Evolutionary conservation across 2,329 filamentous ascomycete species (phyloP).

Genomic region (Botryotinia convoluta): DNA sequence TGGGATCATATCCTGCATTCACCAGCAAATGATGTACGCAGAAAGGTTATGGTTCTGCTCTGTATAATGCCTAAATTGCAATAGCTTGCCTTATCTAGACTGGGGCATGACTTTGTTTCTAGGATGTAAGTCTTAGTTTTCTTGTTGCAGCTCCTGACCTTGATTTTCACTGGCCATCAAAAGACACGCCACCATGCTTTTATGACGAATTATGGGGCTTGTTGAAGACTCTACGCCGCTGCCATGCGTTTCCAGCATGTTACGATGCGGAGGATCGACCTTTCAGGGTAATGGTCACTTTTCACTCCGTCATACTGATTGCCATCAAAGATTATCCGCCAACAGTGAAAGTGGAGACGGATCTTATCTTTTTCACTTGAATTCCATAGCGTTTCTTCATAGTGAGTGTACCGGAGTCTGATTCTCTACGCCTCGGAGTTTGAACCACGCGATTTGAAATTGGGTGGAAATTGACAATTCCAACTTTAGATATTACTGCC

Average conservation of each 20-base stretch:
- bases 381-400: too few relatives aligned
- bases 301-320: not conserved
- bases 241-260: not conserved
- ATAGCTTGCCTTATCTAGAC: not conserved
- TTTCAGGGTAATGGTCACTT: too few relatives aligned
- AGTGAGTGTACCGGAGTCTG: not conserved
- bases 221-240: not conserved
- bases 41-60: not conserved
- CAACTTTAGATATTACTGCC: not conserved
- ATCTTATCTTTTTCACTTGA: not conserved
- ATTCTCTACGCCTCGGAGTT: not conserved
- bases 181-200: not conserved
- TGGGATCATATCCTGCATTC: not conserved
- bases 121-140: not conserved
- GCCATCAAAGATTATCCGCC: not conserved
- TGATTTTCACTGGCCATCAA: not conserved
- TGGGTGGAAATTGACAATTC: not conserved
- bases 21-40: not conserved
- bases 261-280: not conserved
- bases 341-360: not conserved
- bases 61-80: not conserved
- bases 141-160: not conserved
- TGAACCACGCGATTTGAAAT: not conserved
- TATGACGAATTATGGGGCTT: not conserved
- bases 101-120: not conserved